phyloP scores from a whole-genome alignment of 108 stramenopile genomes.

The Nitzschia putrida region DNA sequence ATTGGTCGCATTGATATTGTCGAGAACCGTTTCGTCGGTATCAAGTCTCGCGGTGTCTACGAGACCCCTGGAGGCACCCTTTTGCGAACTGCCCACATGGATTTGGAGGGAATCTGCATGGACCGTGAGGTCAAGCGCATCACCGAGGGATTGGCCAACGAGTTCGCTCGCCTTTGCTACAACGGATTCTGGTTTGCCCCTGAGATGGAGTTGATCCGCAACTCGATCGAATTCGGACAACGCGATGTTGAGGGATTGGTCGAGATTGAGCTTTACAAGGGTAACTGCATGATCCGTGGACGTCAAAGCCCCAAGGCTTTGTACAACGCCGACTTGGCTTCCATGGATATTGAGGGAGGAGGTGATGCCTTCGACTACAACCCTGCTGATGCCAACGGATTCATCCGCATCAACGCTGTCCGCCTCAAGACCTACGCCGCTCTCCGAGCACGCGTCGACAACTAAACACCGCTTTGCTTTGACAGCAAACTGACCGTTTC shows the following conservation, averaged over 20 bases:
- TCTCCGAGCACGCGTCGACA: slow-evolving; percentile 57
- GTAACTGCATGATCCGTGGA: slow-evolving; percentile 87
- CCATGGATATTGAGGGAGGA: slow-evolving; percentile 98
- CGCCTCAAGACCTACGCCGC: slow-evolving; percentile 97
- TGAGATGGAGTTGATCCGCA: slow-evolving; percentile 96
- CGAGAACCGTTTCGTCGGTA: slow-evolving; percentile 99
- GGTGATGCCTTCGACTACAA: slow-evolving; percentile 97
- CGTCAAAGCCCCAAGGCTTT: slow-evolving; percentile 84
- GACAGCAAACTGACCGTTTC: too few species aligned
- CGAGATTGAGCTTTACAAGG: slow-evolving; percentile 94
- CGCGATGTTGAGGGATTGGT: slow-evolving; percentile 90
- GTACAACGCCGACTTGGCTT: slow-evolving; percentile 96
- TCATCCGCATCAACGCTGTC: slow-evolving; percentile 97
- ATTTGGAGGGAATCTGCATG: slow-evolving; percentile 94
- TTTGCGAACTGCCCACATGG: slow-evolving; percentile 94
- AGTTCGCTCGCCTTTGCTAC: slow-evolving; percentile 97
- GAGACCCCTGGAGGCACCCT: slow-evolving; percentile 98
- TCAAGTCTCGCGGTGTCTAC: slow-evolving; percentile 99
- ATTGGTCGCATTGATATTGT: slow-evolving; percentile 98
- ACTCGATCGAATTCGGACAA: slow-evolving; percentile 87
- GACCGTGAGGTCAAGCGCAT: slow-evolving; percentile 98
- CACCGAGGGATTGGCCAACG: slow-evolving; percentile 83
- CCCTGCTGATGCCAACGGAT: slow-evolving; percentile 96
- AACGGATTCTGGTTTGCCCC: slow-evolving; percentile 99
- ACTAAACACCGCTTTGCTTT: background rate